Conservation (phyloP, 2,329 filamentous ascomycete species). For the Epichloe coenophiala region DNA sequence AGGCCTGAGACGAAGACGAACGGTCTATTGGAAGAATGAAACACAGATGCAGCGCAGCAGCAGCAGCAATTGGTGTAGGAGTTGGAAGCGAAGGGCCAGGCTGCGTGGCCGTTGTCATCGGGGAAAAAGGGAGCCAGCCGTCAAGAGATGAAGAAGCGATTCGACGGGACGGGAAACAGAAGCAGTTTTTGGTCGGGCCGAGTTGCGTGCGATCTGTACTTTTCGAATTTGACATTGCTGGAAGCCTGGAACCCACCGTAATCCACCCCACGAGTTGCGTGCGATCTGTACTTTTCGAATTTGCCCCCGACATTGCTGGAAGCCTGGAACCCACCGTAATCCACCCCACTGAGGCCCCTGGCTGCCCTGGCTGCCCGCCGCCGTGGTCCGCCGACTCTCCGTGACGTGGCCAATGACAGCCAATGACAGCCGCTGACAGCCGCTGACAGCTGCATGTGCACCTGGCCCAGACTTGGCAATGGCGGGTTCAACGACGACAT, state of each 20-base stretch:
- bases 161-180: background rate
- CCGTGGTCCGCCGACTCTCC: too few relatives aligned
- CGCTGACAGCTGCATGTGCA: background rate
- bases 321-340: too few relatives aligned
- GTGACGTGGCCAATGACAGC: background rate
- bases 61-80: background rate
- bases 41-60: background rate
- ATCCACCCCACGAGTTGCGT: too few relatives aligned
- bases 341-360: too few relatives aligned
- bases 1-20: background rate
- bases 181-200: background rate
- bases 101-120: slow-evolving; percentile 3
- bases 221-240: background rate
- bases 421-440: background rate
- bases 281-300: slow-evolving; percentile 4
- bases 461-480: too few relatives aligned
- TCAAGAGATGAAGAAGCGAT: background rate
- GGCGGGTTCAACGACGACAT: too few relatives aligned
- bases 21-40: background rate
- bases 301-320: background rate
- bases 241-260: too few relatives aligned
- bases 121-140: background rate
- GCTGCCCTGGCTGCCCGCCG: background rate
- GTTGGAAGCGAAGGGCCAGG: background rate
- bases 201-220: slow-evolving; percentile 2